A percentile compares a stretch with the other conserved stretches of the same genome.
Evolutionary conservation across 257 asterid genomes (phyloP).

Genomic region (Avicennia marina): DNA sequence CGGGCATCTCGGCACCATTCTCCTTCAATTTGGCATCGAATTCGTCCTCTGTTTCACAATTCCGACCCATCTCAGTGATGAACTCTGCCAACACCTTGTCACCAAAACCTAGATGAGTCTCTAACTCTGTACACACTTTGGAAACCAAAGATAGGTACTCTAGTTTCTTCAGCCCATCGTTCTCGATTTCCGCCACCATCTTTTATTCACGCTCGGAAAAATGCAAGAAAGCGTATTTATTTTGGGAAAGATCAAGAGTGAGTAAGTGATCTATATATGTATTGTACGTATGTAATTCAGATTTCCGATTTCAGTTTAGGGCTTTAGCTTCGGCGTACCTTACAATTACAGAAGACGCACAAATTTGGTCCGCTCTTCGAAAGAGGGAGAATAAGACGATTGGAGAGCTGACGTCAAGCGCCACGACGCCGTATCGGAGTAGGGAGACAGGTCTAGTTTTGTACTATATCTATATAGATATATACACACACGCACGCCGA

Average conservation of each 20-base stretch:
- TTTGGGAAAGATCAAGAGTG: neutral
- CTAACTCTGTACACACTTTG: slow-evolving; percentile 78
- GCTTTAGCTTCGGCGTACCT: no score
- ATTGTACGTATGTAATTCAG: no score
- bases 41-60: slow-evolving; percentile 46
- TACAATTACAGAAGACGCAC: no score
- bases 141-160: slow-evolving; percentile 78
- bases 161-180: slow-evolving; percentile 54
- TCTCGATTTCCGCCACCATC: slow-evolving; percentile 39
- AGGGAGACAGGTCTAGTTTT: no score
- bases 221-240: neutral
- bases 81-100: slow-evolving; percentile 81
- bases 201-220: neutral
- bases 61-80: slow-evolving; percentile 67
- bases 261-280: no score
- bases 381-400: no score
- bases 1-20: slow-evolving; percentile 80
- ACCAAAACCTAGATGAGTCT: slow-evolving; percentile 61
- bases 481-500: no score
- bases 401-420: no score
- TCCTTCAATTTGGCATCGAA: slow-evolving; percentile 62
- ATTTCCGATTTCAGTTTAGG: no score
- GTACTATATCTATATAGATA: no score
- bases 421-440: no score
- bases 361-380: no score